Base-by-base conservation (phyloP, 1,284 basidiomycete species). In the Irpex sp. region DNA sequence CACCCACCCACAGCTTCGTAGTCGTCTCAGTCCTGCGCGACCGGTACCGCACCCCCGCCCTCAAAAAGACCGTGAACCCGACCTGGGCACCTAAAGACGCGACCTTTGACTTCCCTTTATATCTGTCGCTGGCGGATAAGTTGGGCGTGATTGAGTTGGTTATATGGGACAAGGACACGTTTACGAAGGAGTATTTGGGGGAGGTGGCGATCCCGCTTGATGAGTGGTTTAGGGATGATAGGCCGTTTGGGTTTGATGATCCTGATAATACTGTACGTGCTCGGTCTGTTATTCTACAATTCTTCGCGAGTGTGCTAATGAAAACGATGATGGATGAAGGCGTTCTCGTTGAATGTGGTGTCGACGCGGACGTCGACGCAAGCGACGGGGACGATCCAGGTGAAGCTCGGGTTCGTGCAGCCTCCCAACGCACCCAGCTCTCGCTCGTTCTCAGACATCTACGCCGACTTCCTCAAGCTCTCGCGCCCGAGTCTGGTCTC, bases 171-270 rank as follows among this genome's bases (percentile, higher is more conserved):
- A 95, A 93, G 79, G 96, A 97, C 72, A 78, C 89, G 69, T 76
- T 94, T 68, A 86, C 83, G 72, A 96, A 97, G 79, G 96, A 97
- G 64, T 98, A 98, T 76, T 85, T 98, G 57, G 97, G 97, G 36
- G 97, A 98, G 76, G 84, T 87, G 8, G 85, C 87, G 0, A 73
- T 98, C 5, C 84, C 85, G 0, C 73, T 97, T 31, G 86, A 91
- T 36, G 86, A 92, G 55, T 98, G 95, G 94, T 94, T 94, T 72
- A 74, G 74, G 19, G 79, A 81, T 1, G 82, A 78, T 1, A 76
- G 80, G 26, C 78, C 80, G 0, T 82, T 82, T 62, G 78, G 71
- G 1, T 92, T 88, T 73, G 78, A 85, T 40, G 82, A 86, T 65
- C 74, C 79, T n/a, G 76, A 70, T 11, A 91, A 91, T 34, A 34